Evolutionary conservation across 2,329 filamentous ascomycete species (phyloP).

Genomic region (Aureobasidium sp.): DNA sequence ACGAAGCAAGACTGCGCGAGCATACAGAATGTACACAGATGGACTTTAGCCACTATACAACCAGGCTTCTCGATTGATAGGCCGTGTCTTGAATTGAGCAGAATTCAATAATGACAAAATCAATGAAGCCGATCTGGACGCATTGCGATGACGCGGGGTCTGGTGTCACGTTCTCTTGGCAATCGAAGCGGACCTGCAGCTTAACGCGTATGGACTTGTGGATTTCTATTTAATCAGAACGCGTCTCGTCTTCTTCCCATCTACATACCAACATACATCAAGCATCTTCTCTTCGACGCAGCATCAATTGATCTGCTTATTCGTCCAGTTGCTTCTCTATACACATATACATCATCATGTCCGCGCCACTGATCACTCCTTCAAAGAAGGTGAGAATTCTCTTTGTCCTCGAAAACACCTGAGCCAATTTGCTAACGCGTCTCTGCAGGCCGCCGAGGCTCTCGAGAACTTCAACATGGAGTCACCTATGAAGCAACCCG

Average conservation of each 20-base stretch:
- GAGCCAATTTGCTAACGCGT: slow-evolving; percentile 30
- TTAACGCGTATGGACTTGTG: background rate
- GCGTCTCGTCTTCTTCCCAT: background rate
- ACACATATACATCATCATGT: slow-evolving; percentile 34
- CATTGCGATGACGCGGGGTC: background rate
- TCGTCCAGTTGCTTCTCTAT: slow-evolving; percentile 8
- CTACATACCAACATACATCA: background rate
- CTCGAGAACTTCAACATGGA: slow-evolving; percentile 90
- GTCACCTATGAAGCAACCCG: slow-evolving; percentile 82
- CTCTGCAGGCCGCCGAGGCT: slow-evolving; percentile 66
- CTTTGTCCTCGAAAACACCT: slow-evolving; percentile 23
- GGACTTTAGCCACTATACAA: background rate
- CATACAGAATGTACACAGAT: background rate
- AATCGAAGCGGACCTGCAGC: background rate
- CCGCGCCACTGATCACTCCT: slow-evolving; percentile 69
- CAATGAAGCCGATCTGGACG: background rate
- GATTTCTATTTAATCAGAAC: background rate
- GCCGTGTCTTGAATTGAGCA: background rate
- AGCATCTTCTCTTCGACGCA: slow-evolving; percentile 8
- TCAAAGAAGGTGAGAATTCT: slow-evolving; percentile 58
- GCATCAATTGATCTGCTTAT: slow-evolving; percentile 12
- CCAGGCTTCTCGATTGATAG: background rate
- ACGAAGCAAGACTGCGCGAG: too few species aligned
- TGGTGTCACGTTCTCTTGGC: background rate
- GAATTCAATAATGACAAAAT: background rate